These are phyloP conservation scores for Xerocomus potaroensis DNA, from an alignment of 768 basidiomycete species.

Conservation along the genomic window DNA sequence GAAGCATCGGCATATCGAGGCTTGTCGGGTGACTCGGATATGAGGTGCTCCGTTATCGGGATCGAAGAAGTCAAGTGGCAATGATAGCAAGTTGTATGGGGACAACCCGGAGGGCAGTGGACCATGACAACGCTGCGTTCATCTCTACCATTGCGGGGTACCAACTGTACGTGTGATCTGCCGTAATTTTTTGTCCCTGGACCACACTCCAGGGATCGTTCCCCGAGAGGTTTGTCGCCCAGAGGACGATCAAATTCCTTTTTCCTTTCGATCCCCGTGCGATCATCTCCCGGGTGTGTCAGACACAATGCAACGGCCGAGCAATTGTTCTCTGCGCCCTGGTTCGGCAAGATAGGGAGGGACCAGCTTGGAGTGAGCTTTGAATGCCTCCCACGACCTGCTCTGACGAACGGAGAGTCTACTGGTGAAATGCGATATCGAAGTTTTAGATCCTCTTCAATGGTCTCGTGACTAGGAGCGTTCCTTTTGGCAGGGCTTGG, in stretches of 20 bases:
- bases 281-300: not conserved
- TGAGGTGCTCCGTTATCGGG: not conserved
- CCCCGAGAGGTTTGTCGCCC: not conserved
- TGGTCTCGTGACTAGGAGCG: not conserved
- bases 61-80: not conserved
- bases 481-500: constrained; percentile 19
- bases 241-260: not conserved
- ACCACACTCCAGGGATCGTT: not conserved
- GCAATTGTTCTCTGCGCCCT: not conserved
- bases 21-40: not conserved
- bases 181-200: constrained; percentile 3
- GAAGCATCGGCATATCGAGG: constrained; percentile 24
- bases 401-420: constrained; percentile 18
- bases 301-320: not conserved
- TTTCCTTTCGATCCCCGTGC: constrained; percentile 1
- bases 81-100: constrained; percentile 13
- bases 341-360: constrained; percentile 13
- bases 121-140: constrained; percentile 12
- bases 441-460: not conserved
- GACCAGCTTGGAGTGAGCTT: constrained; percentile 19
- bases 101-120: constrained; percentile 18
- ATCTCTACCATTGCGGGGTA: constrained; percentile 11
- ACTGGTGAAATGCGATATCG: not conserved
- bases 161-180: constrained; percentile 23
- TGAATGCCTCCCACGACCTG: constrained; percentile 18